These are phyloP conservation scores for Candida incommunis DNA, from an alignment of 805 yeast genomes.

Conservation along the genomic window DNA sequence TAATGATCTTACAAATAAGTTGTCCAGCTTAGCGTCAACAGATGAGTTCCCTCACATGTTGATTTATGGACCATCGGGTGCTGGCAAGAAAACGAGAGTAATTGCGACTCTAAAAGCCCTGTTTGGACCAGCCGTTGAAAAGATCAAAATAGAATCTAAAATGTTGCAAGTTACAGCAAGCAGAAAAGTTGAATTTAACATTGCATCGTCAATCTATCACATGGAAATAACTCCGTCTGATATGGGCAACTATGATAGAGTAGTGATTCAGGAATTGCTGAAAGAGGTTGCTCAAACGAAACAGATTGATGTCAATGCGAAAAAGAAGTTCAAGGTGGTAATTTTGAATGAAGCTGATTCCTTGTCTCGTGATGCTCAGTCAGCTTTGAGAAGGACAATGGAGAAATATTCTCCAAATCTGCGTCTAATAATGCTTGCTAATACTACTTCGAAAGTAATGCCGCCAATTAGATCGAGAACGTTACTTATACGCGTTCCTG, in stretches of 20 bases:
- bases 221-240: constrained; percentile 93
- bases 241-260: constrained; percentile 89
- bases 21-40: constrained; percentile 46
- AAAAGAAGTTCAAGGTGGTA: constrained; percentile 53
- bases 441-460: constrained; percentile 81
- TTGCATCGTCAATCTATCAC: constrained; percentile 84
- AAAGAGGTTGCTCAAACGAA: constrained; percentile 93
- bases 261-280: constrained; percentile 84
- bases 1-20: constrained; percentile 42
- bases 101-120: constrained; percentile 64
- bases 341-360: constrained; percentile 93
- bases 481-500: constrained; percentile 69
- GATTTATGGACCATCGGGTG: constrained; percentile 91
- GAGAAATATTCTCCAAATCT: constrained; percentile 49
- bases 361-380: constrained; percentile 90
- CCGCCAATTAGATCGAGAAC: constrained; percentile 93
- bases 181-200: constrained; percentile 77
- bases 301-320: constrained; percentile 65
- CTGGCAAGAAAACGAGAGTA: constrained; percentile 92
- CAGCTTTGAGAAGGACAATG: constrained; percentile 85
- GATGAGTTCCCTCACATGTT: constrained; percentile 90
- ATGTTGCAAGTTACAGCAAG: constrained; percentile 60
- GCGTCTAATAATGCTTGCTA: constrained; percentile 71
- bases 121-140: constrained; percentile 72
- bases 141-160: constrained; percentile 79